These are phyloP conservation scores for Orbilia oligospora DNA, from an alignment of 2,329 filamentous ascomycete species.

Conservation along the genomic window DNA sequence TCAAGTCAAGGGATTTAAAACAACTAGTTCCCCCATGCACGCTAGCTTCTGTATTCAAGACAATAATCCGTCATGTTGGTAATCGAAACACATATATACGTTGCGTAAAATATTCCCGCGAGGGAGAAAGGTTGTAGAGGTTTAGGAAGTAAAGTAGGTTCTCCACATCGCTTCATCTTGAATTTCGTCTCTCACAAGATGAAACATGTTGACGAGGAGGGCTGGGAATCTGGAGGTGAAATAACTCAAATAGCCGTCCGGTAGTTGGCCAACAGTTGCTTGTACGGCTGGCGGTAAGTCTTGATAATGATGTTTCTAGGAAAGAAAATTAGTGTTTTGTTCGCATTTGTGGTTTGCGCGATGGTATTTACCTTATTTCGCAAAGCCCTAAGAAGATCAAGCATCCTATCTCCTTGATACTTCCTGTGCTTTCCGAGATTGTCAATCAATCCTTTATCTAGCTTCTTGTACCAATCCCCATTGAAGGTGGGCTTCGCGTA, in stretches of 20 bases:
- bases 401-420: conserved; percentile 84
- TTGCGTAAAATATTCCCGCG: conserved; percentile 34
- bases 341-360: background rate
- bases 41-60: conserved; percentile 45
- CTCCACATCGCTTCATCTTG: conserved; percentile 58
- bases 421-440: conserved; percentile 62
- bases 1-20: conserved; percentile 26
- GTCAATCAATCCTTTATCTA: conserved; percentile 55
- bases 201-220: conserved; percentile 73
- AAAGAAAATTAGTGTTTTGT: conserved; percentile 1
- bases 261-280: conserved; percentile 78
- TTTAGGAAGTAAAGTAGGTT: conserved; percentile 56
- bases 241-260: conserved; percentile 85
- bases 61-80: conserved; percentile 33
- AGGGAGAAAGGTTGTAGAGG: conserved; percentile 23
- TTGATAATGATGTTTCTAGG: conserved; percentile 90
- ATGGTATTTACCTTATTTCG: conserved; percentile 78
- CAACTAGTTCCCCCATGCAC: conserved; percentile 38
- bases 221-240: conserved; percentile 86
- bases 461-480: conserved; percentile 80
- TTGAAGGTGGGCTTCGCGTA: conserved; percentile 73
- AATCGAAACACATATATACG: conserved; percentile 39
- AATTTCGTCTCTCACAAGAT: conserved; percentile 68
- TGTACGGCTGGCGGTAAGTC: conserved; percentile 89
- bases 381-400: conserved; percentile 89